phyloP scores from a whole-genome alignment of 2,329 filamentous ascomycete genomes.

The Epichloe brachyelytri region DNA sequence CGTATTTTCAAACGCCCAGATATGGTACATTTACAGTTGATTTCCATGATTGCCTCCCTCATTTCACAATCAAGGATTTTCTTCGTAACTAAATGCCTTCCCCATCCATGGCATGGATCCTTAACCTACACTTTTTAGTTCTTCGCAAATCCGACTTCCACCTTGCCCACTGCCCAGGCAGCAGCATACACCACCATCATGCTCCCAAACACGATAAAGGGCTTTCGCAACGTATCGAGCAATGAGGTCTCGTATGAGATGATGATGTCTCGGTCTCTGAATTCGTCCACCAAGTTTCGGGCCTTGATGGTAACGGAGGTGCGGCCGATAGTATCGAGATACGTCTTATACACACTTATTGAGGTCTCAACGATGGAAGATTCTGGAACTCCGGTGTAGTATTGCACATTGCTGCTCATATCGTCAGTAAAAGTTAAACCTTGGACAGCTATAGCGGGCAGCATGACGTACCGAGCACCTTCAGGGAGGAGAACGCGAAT shows the following conservation, averaged over 20 bases:
- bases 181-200: conserved; percentile 61
- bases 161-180: conserved; percentile 60
- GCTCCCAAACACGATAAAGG: conserved; percentile 65
- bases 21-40: conserved; percentile 8
- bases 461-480: conserved; percentile 59
- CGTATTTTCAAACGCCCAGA: conserved; percentile 8
- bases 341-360: conserved; percentile 64
- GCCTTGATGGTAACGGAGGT: conserved; percentile 71
- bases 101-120: neutral
- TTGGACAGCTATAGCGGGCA: neutral
- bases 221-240: conserved; percentile 68
- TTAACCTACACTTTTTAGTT: conserved; percentile 17
- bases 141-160: conserved; percentile 65
- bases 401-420: conserved; percentile 61
- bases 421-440: conserved; percentile 15
- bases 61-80: neutral
- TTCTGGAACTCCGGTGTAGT: conserved; percentile 57
- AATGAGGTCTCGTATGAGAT: conserved; percentile 81
- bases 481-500: conserved; percentile 81
- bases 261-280: conserved; percentile 69
- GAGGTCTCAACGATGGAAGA: conserved; percentile 45
- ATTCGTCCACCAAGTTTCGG: conserved; percentile 80
- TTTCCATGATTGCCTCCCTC: neutral
- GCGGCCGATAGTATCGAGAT: conserved; percentile 85
- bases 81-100: neutral